These are phyloP conservation scores for Fusarium sacchari DNA, from an alignment of 2,329 filamentous ascomycete species.

Conservation along the genomic window DNA sequence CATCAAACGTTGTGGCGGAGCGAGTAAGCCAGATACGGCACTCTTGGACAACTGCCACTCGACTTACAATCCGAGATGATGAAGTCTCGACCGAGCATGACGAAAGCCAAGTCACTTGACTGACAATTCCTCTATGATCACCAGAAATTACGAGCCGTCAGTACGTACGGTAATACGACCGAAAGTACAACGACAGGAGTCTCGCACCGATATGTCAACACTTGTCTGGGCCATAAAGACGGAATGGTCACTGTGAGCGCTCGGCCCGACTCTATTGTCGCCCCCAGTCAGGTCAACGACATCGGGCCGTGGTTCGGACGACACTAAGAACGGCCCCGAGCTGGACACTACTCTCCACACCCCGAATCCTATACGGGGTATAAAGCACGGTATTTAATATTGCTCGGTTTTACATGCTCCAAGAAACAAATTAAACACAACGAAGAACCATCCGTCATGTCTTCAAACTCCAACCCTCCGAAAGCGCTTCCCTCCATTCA, in stretches of 20 bases:
- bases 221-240: background rate
- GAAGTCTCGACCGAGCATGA: background rate
- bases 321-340: background rate
- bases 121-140: background rate
- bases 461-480: background rate
- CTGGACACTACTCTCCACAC: background rate
- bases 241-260: background rate
- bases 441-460: background rate
- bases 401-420: background rate
- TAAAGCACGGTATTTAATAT: background rate
- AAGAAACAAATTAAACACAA: rapidly evolving
- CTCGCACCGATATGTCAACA: background rate
- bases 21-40: background rate
- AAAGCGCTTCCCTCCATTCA: background rate
- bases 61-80: no score
- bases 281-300: background rate
- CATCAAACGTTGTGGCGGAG: background rate
- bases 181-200: background rate
- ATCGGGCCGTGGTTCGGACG: background rate
- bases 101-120: no score
- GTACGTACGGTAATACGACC: background rate
- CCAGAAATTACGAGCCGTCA: background rate
- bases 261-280: background rate
- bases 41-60: background rate
- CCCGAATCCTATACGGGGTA: background rate